These are phyloP conservation scores for Candida sp. DNA, from an alignment of 1,139 yeast species.

Conservation along the genomic window DNA sequence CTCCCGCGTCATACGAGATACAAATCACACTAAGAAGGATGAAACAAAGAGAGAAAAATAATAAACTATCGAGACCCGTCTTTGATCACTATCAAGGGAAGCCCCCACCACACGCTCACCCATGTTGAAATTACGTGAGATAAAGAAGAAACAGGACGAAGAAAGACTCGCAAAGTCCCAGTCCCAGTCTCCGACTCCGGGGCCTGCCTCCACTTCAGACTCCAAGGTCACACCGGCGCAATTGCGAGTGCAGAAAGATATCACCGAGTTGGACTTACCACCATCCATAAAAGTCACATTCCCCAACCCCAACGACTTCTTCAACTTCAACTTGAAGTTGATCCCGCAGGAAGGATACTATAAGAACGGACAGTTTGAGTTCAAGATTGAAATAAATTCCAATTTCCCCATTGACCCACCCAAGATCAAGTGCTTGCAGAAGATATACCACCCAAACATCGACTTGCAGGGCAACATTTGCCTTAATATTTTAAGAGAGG, in stretches of 20 bases:
- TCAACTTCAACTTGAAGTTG: conserved; percentile 64
- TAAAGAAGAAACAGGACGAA: conserved; percentile 54
- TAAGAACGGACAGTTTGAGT: conserved; percentile 67
- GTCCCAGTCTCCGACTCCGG: conserved; percentile 8
- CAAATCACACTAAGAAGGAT: background rate
- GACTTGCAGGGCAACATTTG: conserved; percentile 92
- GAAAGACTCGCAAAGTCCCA: conserved; percentile 24
- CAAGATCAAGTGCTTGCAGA: conserved; percentile 69
- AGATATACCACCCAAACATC: conserved; percentile 93
- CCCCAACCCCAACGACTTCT: conserved; percentile 59
- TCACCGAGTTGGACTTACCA: conserved; percentile 74
- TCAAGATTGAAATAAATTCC: conserved; percentile 64
- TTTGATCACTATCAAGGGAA: background rate
- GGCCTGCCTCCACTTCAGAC: conserved; percentile 13
- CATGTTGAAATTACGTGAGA: conserved; percentile 59
- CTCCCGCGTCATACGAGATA: background rate
- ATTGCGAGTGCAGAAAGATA: conserved; percentile 61
- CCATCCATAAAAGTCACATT: conserved; percentile 60
- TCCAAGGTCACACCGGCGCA: conserved; percentile 53
- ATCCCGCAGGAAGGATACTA: conserved; percentile 86
- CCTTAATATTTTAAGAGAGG: conserved; percentile 87
- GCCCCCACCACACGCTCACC: background rate
- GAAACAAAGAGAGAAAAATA: background rate
- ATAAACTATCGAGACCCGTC: background rate
- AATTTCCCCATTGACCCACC: conserved; percentile 96